Base-by-base conservation (phyloP, 257 asterid species). In the Sherardia arvensis region DNA sequence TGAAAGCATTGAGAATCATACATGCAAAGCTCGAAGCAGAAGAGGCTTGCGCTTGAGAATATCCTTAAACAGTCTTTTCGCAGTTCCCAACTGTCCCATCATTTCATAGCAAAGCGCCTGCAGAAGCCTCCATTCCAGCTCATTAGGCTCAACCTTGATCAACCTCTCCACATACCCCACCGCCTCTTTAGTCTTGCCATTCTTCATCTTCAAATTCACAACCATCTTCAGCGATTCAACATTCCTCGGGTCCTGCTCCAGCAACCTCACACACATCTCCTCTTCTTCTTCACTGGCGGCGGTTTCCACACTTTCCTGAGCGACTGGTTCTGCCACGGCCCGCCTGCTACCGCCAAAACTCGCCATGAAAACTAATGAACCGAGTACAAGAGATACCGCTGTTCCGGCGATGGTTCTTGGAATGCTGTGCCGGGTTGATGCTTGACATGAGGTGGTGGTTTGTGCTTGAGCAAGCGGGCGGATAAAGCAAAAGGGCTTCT, bases 101-200 rank as follows among this genome's bases (percentile, higher is more conserved):
- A 85, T 80, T 79, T 91, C 98, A 76, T 79, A 88, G 70, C 93
- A 88, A 61, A 83, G 88, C 27, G 96, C 98, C 77, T 88, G 89
- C 83, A 91, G 75, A 64, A 91, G 91, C 80, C 95, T 80, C 98
- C 98, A 88, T 75, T 91, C 96, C 83, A 88, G 72, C 69, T 86
- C 95, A 60, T 68, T 77, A 36, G 95, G 95, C 75, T 86, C 83
- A 72, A 85, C 51, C 15, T 85, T 77, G 62, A 91, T 84, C 83
- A 88, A 63, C 71, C 47, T 86, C 78, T 85, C 97, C 72, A 88
- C 95, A 69, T 76, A 80, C 76, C 69, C 76, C 73, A 85, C 83
- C 30, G 87, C 93, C 69, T 86, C 95, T 26, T 64, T 60, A 53
- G 84, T 71, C 77, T 83, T 91, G 65, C 96, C 96, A 53, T 68